These are phyloP conservation scores for Mycocentrospora acerina DNA, from an alignment of 2,329 filamentous ascomycete species.

Conservation along the genomic window DNA sequence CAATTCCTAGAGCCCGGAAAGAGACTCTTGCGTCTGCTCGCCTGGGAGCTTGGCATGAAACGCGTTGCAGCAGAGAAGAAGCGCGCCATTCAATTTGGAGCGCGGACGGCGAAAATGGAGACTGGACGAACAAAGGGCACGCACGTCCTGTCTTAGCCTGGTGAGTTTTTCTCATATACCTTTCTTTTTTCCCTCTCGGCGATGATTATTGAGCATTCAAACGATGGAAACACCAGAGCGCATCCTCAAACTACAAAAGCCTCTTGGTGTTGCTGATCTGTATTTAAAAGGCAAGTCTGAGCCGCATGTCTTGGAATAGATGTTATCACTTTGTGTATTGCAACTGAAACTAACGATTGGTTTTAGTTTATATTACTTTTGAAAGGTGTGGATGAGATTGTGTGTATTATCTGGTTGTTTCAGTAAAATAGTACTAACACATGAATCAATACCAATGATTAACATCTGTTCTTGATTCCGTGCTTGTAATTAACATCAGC, in stretches of 20 bases:
- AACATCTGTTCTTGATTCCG: too few species aligned
- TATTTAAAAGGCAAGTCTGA: conserved; percentile 40
- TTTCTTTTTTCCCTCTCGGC: conserved; percentile 11
- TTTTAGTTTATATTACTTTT: too few species aligned
- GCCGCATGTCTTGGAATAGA: conserved; percentile 6
- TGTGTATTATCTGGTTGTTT: too few species aligned
- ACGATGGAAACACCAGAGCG: conserved; percentile 27
- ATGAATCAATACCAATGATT: too few species aligned
- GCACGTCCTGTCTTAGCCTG: conserved; percentile 40
- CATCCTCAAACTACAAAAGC: conserved; percentile 3
- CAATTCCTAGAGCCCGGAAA: conserved; percentile 72
- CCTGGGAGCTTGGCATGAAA: conserved; percentile 70
- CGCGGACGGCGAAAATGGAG: conserved; percentile 48
- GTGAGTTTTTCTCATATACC: conserved; percentile 17
- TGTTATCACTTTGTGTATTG: too few species aligned
- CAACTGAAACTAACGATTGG: too few species aligned
- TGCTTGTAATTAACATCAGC: too few species aligned
- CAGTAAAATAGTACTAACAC: too few species aligned
- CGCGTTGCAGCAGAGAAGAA: conserved; percentile 85
- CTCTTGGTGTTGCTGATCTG: conserved; percentile 25
- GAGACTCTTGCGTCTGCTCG: conserved; percentile 74
- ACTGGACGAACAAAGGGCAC: conserved; percentile 52
- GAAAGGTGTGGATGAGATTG: too few species aligned
- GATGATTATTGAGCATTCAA: conserved; percentile 35
- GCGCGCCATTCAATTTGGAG: conserved; percentile 66